Percentiles rank a stretch among this genome's conserved stretches.
Evolutionary conservation across 164 flowering plant genomes (phyloP).

Genomic region (Vitis rupestris): DNA sequence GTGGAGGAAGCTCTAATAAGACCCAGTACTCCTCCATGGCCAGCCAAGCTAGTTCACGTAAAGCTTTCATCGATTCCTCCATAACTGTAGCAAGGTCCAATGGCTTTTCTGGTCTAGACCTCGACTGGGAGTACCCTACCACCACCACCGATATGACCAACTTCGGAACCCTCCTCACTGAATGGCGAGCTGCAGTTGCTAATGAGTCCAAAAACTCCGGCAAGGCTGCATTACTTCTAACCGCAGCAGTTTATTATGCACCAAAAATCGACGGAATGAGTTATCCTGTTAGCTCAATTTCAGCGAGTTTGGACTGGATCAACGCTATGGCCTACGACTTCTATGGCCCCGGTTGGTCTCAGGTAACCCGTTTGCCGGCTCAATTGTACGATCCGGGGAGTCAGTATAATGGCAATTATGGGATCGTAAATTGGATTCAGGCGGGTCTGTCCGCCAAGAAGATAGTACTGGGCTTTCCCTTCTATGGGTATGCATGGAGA

Average conservation of each 20-base stretch:
- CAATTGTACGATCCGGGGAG: conserved; percentile 21
- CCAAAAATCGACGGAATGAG: not conserved
- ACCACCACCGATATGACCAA: conserved; percentile 28
- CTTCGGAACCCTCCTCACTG: conserved; percentile 20
- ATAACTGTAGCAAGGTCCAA: conserved; percentile 30
- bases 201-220: conserved; percentile 21
- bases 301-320: conserved; percentile 41
- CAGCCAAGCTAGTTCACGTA: conserved; percentile 20
- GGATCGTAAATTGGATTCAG: conserved; percentile 27
- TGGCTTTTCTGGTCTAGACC: conserved; percentile 46
- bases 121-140: conserved; percentile 38
- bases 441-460: conserved; percentile 24
- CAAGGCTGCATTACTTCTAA: conserved; percentile 13
- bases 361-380: conserved; percentile 18
- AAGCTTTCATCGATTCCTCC: conserved; percentile 45
- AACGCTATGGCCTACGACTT: conserved; percentile 50
- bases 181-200: conserved; percentile 40
- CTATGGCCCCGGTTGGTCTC: conserved; percentile 19
- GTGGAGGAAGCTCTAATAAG: not conserved
- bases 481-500: conserved; percentile 2
- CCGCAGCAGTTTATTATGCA: conserved; percentile 29
- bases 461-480: conserved; percentile 16
- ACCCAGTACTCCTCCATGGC: conserved; percentile 9
- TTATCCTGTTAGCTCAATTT: conserved; percentile 21
- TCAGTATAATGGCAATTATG: conserved; percentile 17